Base-by-base conservation (phyloP, 257 asterid genomes). In the Fraxinus pennsylvanica region DNA sequence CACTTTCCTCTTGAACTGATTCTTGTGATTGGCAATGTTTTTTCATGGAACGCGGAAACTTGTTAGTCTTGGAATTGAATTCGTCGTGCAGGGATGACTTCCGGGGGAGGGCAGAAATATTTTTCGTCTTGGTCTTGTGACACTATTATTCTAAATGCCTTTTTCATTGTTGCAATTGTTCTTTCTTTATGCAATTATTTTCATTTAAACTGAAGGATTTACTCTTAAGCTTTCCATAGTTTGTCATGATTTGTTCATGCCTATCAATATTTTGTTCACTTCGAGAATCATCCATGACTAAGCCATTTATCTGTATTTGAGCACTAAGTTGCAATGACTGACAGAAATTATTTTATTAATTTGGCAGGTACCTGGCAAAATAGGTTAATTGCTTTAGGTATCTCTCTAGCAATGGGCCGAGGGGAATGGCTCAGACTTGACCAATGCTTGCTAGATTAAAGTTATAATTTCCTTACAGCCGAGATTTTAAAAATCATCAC, bases 391-490 rank as follows among this genome's bases (percentile, higher is more conserved):
- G 12, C 47, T 41, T 41, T 41, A 9, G 47, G 9, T 41, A 13
- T 41, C 14, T 41, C 12, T 41, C 14, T 41, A 41, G 47, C 47
- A 41, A 41, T 41, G 47, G 9, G 47, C 47, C 14, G 3, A 41
- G 47, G 47, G 47, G 47, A 41, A 41, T 41, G 13, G 47, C 47
- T 41, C 47, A 2, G 14, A 41, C 14, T 41, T 41, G 47, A 91
- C 94, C 9, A 5, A 61, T 71, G 78, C 81, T 68, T 90, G 92
- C 85, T 71, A 72, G 4, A 90, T 90, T 81, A 82, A 81, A 38
- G 90, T 90, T 10, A 41, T 9, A 41, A 2, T 41, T 41, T 41
- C 14, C 14, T 41, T 10, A 9, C 47, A 10, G 13, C 47, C 12
- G 9, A 41, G 12, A 41, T 41, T 13, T 9, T 41, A 9, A 41